Conservation (phyloP, 108 stramenopile species). For the Nitzschia palea region DNA sequence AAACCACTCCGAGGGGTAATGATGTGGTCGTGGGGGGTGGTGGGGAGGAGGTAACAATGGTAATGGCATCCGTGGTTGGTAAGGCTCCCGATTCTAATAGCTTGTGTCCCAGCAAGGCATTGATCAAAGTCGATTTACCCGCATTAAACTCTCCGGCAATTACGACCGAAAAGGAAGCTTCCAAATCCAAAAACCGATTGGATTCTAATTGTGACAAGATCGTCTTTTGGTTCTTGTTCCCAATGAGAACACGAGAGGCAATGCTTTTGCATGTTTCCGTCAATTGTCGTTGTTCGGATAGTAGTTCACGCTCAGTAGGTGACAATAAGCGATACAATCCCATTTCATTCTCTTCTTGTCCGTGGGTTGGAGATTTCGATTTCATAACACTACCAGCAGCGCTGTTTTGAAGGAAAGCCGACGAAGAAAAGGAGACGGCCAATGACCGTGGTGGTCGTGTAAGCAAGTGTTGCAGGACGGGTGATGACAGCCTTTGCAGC, state of each 20-base stretch:
- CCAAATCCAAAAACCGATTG: conserved; percentile 26
- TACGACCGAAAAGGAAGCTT: conserved; percentile 69
- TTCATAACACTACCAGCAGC: too few relatives aligned
- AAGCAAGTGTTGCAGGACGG: too few relatives aligned
- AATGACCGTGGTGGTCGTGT: too few relatives aligned
- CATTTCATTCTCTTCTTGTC: background rate
- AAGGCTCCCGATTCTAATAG: conserved; percentile 73
- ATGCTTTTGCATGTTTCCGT: conserved; percentile 45
- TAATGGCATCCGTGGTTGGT: conserved; percentile 80
- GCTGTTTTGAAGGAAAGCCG: too few relatives aligned
- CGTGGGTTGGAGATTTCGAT: too few relatives aligned
- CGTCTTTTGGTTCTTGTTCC: conserved; percentile 9
- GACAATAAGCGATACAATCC: conserved; percentile 59
- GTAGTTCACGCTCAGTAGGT: conserved; percentile 53
- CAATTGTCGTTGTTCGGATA: conserved; percentile 53
- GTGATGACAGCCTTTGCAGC: too few relatives aligned
- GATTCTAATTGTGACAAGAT: conserved; percentile 7
- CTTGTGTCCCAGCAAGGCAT: conserved; percentile 77
- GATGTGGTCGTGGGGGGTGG: background rate
- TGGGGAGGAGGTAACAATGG: conserved; percentile 29
- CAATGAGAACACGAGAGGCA: conserved; percentile 37
- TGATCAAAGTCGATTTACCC: conserved; percentile 88
- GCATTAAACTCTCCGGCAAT: conserved; percentile 87
- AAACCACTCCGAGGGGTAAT: conserved; percentile 29
- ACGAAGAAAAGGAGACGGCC: too few relatives aligned